Evolutionary conservation across 345 rosid genomes (phyloP), one percentile per base, ranked within the genome.

Genomic region (Aquilaria malaccensis): DNA sequence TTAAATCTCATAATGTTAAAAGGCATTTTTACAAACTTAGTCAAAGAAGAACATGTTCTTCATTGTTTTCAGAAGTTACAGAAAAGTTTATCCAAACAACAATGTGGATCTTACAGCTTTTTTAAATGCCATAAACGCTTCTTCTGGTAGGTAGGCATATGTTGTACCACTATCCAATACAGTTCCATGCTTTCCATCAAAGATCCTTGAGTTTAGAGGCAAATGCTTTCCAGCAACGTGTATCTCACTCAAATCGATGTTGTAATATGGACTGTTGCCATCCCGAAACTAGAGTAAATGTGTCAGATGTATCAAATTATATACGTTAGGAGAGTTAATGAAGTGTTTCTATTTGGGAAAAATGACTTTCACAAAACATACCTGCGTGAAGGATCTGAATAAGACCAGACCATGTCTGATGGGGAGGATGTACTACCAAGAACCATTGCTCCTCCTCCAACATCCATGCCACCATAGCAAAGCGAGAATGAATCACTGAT

Each of bases 231-330:
- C 99, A 53, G 86, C 99, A 50, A 90, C 89, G 74, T 81, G 89
- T 64, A 94, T 77, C 80, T 78, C 97, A 85, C 75, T 94, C 91
- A 88, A 84, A 79, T 90, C 85, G 72, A 92, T 77, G 76, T 94
- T 94, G 89, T 94, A 94, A 83, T 90, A 94, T 71, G 89, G 93
- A 88, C 97, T 90, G 97, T 93, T 87, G 83, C 91, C 96, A 93
- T 81, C 98, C 94, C 96, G 89, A 87, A 87, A 93, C 98, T 89
- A 84, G 84, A 82, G 94, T 89, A 87, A 89, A 89, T 89, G 83
- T 71, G 88, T 80, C 86, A 82, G 84, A 85, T 76, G 84, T 77
- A 79, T 81, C 79, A 83, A 77, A 70, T 68, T 4, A 63, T 78
- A 74, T 64, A 76, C 68, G 76, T 80, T 72, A 79, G 84, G 76